Base-by-base conservation (phyloP, 2,329 filamentous ascomycete species). In the Podosphaera aphanis region DNA sequence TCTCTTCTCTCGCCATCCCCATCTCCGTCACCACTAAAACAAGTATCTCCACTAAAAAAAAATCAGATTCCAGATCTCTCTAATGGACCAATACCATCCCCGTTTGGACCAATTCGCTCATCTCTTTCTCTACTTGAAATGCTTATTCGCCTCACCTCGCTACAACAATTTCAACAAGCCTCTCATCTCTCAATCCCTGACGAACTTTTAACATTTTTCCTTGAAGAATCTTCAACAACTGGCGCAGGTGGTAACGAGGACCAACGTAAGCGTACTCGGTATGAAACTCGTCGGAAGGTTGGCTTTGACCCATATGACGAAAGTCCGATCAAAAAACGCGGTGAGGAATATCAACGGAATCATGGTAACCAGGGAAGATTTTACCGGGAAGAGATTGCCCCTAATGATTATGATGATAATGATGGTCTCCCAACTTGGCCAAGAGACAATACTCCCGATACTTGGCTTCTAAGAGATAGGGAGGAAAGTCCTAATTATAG, bases 271-370 rank as follows among this genome's bases (percentile, higher is more conserved):
- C 66, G 68, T 0, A 65, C 76, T 1, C 66, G 77, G 13, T 62
- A 67, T 3, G 73, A 79, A 50, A 77, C 77, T 3, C 60, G 73
- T 19, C 62, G 67, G 43, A 64, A 73, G 42, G 74, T 82, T 0
- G 77, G 77, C 11, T 82, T 79, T 60, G 77, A 82, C 56, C 77
- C 77, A 0, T 82, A 81, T 57, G 73, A 81, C 48, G 77, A 82
- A 56, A 77, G 72, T 47, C 77, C 77, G 0, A 64, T 81, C 44
- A 81, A 81, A 56, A 64, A 49, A 20, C 49, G 50, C 16, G 73
- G 74, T 2, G 77, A 81, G 55, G 73, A 76, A 11, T 45, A 45
- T 27, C 35, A 45, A 19, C 18, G 23, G 16, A 5, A 39, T 8
- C 21, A 29, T n/a, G 19, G 21, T 15, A 21, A 19, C 6, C n/a